Base-by-base conservation (phyloP, 2,329 filamentous ascomycete species). In the Blastomyces emzantsi region DNA sequence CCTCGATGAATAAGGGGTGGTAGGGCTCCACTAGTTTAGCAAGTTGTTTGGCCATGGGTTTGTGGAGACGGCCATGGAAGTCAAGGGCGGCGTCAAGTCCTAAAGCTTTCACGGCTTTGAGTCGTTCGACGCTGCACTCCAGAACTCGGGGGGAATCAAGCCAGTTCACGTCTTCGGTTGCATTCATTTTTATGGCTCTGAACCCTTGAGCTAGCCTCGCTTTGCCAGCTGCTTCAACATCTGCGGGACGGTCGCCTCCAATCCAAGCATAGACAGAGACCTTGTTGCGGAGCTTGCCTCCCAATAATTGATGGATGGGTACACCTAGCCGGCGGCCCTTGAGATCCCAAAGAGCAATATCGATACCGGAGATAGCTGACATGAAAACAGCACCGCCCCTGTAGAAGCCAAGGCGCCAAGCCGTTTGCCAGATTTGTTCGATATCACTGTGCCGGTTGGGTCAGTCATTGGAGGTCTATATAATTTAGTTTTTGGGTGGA, bases 41-140 rank as follows among this genome's bases (percentile, higher is more conserved):
- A 2, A 92, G 81, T 68, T 92, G 89, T 68, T 89, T 90, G 0
- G 88, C 89, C 88, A 92, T 92, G n/a, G 88, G 87, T 66, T 87
- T 88, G 74, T 92, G 89, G 0, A 90, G 78, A 9, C 88, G 83
- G 2, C 89, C 90, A 71, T 92, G 90, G 73, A 92, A 92, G 69
- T 92, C 90, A 33, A 92, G 80, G 1, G 86, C 90, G 0, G 83
- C 88, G 63, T 92, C 88, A 68, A 92, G 82, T 1, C 88, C 88
- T 0, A 90, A 75, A 0, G 81, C 79, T 71, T 88, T 90, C 11
- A 92, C 89, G 0, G 82, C 79, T 67, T 87, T 85, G 15, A 92
- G 77, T 1, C 89, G 81, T 64, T 89, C 83, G 2, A 91, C 84
- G 55, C 83, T 85, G 5, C 81, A 78, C 55, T 88, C 81, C 0